Percentiles rank a stretch among this genome's conserved stretches.
phyloP scores from a whole-genome alignment of 768 basidiomycete genomes.

The Pleurotus tuoliensis region DNA sequence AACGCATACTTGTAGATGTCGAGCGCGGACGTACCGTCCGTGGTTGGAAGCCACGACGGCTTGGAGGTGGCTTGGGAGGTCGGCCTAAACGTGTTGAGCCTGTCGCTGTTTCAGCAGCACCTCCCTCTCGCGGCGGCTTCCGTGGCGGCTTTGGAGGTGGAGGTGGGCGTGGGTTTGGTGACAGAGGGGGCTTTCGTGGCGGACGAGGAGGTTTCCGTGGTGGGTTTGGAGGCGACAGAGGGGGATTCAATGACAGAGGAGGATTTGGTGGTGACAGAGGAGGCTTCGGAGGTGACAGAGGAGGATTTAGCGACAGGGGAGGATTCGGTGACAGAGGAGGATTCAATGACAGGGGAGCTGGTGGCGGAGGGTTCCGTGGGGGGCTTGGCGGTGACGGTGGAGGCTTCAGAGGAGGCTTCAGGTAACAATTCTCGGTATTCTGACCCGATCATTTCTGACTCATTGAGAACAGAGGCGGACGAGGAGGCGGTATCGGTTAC shows the following conservation, averaged over 20 bases:
- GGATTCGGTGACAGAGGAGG: slow-evolving; percentile 31
- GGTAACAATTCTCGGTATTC: slow-evolving; percentile 29
- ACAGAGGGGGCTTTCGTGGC: slow-evolving; percentile 41
- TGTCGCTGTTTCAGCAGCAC: slow-evolving; percentile 23
- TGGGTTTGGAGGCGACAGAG: slow-evolving; percentile 28
- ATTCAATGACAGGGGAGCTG: slow-evolving; percentile 28
- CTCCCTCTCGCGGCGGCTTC: slow-evolving; percentile 35
- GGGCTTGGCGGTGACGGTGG: slow-evolving; percentile 34
- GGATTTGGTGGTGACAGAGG: slow-evolving; percentile 28
- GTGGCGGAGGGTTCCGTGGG: slow-evolving; percentile 37
- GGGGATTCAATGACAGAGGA: slow-evolving; percentile 27
- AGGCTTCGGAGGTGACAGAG: slow-evolving; percentile 32
- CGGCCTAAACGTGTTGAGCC: slow-evolving; percentile 78
- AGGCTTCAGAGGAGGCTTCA: slow-evolving; percentile 38
- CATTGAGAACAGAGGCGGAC: slow-evolving; percentile 42
- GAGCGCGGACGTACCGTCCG: slow-evolving; percentile 97
- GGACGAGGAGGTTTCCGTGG: slow-evolving; percentile 37
- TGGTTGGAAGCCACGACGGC: slow-evolving; percentile 95
- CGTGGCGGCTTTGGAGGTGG: slow-evolving; percentile 45
- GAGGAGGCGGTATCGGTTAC: slow-evolving; percentile 72
- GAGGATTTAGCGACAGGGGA: slow-evolving; percentile 35
- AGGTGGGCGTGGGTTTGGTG: slow-evolving; percentile 40
- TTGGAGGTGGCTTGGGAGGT: slow-evolving; percentile 99
- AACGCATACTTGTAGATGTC: slow-evolving; percentile 95
- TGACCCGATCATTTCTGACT: slow-evolving; percentile 12